These are phyloP conservation scores for Termitomyces bulborhizus DNA, from an alignment of 768 basidiomycete species.

Conservation along the genomic window DNA sequence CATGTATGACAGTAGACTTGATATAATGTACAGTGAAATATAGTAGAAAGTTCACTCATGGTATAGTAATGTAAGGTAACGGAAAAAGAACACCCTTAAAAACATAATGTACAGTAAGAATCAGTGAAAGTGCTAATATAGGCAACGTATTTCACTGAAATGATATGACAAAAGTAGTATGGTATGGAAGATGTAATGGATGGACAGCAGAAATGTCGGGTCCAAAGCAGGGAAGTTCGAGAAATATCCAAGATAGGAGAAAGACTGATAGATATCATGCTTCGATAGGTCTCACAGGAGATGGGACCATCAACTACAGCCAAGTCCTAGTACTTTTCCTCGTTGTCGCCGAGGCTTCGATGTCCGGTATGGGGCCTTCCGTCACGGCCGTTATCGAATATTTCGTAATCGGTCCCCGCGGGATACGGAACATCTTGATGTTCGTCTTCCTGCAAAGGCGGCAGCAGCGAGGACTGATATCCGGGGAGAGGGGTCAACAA, in stretches of 20 bases:
- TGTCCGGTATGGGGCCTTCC: slow-evolving; percentile 37
- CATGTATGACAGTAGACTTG: slow-evolving; percentile 5
- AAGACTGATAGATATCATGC: background rate
- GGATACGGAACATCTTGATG: slow-evolving; percentile 18
- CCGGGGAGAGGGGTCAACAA: slow-evolving; percentile 66
- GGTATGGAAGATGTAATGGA: slow-evolving; percentile 10
- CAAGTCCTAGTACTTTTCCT: slow-evolving; percentile 21
- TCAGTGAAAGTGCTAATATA: slow-evolving; percentile 7
- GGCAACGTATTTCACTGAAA: slow-evolving; percentile 10
- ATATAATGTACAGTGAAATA: slow-evolving; percentile 10
- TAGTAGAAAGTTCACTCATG: slow-evolving; percentile 5
- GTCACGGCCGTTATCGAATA: slow-evolving; percentile 33
- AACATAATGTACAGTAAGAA: slow-evolving; percentile 10
- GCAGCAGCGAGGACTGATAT: slow-evolving; percentile 41
- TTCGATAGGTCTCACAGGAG: background rate
- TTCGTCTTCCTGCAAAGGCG: slow-evolving; percentile 22
- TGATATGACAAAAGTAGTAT: slow-evolving; percentile 11
- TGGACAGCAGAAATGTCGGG: slow-evolving; percentile 4
- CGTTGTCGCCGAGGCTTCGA: slow-evolving; percentile 26
- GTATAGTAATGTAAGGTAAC: slow-evolving; percentile 4
- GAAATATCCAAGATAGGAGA: slow-evolving; percentile 4
- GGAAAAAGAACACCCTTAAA: background rate
- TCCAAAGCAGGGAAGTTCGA: background rate
- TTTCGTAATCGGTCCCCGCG: slow-evolving; percentile 23
- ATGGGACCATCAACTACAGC: background rate